Base-by-base conservation (phyloP, 495 filamentous ascomycete species). In the Xylaria venustula region DNA sequence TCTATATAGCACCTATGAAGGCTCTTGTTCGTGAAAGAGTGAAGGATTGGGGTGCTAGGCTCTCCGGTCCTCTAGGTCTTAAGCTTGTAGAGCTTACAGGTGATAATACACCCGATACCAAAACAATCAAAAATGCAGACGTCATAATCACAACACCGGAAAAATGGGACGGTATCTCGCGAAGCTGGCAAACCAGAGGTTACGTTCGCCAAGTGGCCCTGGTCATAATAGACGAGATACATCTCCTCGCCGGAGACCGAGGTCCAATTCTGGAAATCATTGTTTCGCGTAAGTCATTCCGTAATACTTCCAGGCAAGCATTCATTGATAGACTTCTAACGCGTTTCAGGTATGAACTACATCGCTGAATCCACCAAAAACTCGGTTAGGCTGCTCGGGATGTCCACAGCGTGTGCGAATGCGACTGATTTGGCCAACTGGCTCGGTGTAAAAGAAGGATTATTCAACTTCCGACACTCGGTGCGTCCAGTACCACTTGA, bases 1-100 rank as follows among this genome's bases (percentile, higher is more conserved):
- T 99, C 23, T 99, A 99, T 67, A 98, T 99, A 65, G 94, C 94
- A 3, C 94, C 94, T 0, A 99, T 99, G 94, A 99, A 99, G 70
- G 94, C 94, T 2, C 86, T 99, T 34, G 94, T 99, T 47, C 89
- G 94, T 9, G 94, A 99, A 72, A 88, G 94, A 70, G 94, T 99
- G 20, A 88, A 94, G 67, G 94, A 99, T 72, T 99, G 94, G 94
- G 83, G 88, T 7, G 84, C 85, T 59, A 86, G 93, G 22, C 83
- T 99, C n/a, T 90, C 92, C 6, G 76, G 75, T 6, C 89, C 90
- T 7, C 88, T 98, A 81, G 92, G 92, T 0, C 72, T 98, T 56
- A 96, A 89, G 73, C 81, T 99, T 26, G 94, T 99, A 26, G 94
- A 99, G 75, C 76, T 99, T 77, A 99, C 94, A 22, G 94, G 94